Conservation (phyloP, 805 yeast species). For the Lachancea kluyveri region DNA sequence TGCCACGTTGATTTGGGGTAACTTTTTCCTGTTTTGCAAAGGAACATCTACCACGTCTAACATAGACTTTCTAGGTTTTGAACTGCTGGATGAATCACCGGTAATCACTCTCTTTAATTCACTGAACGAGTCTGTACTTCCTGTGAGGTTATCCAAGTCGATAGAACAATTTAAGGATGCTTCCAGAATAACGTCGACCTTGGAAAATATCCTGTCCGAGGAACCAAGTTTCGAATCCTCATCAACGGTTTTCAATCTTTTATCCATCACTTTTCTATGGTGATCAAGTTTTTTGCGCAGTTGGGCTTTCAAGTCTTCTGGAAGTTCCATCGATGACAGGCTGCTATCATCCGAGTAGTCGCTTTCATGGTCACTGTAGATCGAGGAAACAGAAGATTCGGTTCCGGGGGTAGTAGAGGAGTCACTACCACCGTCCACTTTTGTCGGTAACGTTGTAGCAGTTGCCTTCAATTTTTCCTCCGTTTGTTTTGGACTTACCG, state of each 20-base stretch:
- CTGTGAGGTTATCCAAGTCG: constrained; percentile 19
- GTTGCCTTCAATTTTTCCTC: no score
- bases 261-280: no score
- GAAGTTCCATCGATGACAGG: no score
- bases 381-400: no score
- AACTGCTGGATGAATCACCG: constrained; percentile 15
- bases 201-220: constrained; percentile 1
- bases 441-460: no score
- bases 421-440: no score
- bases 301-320: no score
- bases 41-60: constrained; percentile 15
- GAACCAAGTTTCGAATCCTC: neutral
- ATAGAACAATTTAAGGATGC: constrained; percentile 19
- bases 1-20: constrained; percentile 4
- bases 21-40: constrained; percentile 2
- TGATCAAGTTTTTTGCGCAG: no score
- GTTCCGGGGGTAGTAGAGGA: no score
- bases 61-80: constrained; percentile 17
- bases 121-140: constrained; percentile 13
- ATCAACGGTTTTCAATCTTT: constrained; percentile 8
- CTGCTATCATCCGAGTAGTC: no score
- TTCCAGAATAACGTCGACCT: constrained; percentile 17
- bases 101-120: constrained; percentile 23
- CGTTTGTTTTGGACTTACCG: no score
- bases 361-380: no score